Percentiles rank a stretch among this genome's conserved stretches.
Conservation (phyloP, 352 stramenopile species). For the Phytophthora vignae region DNA sequence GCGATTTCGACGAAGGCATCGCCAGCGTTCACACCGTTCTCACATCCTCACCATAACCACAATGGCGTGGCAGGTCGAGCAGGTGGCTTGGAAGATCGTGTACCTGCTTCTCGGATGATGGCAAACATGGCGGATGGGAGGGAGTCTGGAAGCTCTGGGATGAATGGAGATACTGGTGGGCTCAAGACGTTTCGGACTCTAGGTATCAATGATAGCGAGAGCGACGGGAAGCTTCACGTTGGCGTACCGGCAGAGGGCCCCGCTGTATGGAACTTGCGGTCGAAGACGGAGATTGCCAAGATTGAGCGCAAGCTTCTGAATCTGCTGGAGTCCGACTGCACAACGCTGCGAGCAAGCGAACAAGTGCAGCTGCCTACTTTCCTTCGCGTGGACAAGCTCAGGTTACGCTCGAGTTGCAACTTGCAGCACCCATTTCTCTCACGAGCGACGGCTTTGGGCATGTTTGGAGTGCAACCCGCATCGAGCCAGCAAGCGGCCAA, state of each 20-base stretch:
- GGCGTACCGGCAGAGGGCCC: conserved; percentile 6
- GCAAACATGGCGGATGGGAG: conserved; percentile 17
- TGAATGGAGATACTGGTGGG: conserved; percentile 18
- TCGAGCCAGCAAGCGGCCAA: conserved; percentile 31
- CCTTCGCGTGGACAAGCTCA: conserved; percentile 63
- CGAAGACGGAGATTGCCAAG: conserved; percentile 60
- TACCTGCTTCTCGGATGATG: conserved; percentile 2
- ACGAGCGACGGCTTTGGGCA: conserved; percentile 38
- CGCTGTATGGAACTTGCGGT: conserved; percentile 70
- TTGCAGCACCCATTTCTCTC: conserved; percentile 52
- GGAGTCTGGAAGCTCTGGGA: conserved; percentile 12
- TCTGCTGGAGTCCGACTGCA: conserved; percentile 67
- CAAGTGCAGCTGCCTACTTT: conserved; percentile 68
- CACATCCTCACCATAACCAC: conserved; percentile 34
- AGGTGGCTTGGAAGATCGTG: conserved; percentile 22
- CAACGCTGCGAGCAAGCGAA: conserved; percentile 54
- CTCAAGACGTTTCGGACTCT: conserved; percentile 11
- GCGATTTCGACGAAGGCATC: conserved; percentile 80
- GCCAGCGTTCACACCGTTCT: conserved; percentile 70
- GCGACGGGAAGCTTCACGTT: conserved; percentile 13
- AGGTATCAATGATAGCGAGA: conserved; percentile 22
- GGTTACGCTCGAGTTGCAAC: conserved; percentile 44
- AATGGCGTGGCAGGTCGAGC: conserved; percentile 26
- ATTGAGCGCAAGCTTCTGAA: conserved; percentile 60
- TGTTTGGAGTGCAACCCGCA: conserved; percentile 39